Conservation (phyloP, 139 green algal species). For the Closterium sp. region DNA sequence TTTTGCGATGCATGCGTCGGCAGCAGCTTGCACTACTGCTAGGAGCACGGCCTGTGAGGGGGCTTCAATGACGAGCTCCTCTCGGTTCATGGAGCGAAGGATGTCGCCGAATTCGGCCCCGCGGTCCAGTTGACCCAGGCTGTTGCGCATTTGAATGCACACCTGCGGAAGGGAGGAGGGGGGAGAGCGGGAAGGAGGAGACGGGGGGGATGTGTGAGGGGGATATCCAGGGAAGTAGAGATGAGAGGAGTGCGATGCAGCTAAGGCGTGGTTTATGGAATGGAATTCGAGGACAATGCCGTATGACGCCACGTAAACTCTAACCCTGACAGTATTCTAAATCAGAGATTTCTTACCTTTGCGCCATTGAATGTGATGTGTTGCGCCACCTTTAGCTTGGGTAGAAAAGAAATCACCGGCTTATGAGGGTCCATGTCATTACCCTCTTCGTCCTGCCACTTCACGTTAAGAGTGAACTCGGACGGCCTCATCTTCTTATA, state of each 20-base stretch:
- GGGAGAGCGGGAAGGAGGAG: too few species aligned
- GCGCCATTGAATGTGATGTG: neutral
- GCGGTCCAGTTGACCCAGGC: neutral
- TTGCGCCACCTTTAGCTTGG: neutral
- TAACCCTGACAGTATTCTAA: neutral
- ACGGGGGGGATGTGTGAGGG: neutral
- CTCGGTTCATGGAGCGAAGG: neutral
- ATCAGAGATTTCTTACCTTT: neutral
- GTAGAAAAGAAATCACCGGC: neutral
- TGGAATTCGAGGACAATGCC: too few species aligned
- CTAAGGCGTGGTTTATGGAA: too few species aligned
- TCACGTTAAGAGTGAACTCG: neutral
- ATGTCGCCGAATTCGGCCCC: neutral
- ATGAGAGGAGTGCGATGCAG: neutral
- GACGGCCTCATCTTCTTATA: neutral
- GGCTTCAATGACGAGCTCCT: slow-evolving; percentile 28
- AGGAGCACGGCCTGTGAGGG: slow-evolving; percentile 4
- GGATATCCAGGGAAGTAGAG: too few species aligned
- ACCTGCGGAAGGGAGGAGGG: neutral
- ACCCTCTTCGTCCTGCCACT: neutral
- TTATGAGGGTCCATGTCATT: neutral
- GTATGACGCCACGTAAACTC: too few species aligned
- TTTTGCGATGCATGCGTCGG: slow-evolving; percentile 9
- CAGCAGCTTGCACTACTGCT: slow-evolving; percentile 34
- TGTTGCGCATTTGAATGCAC: neutral